Percentiles rank a stretch among this genome's conserved stretches.
phyloP scores from a whole-genome alignment of 2,329 filamentous ascomycete genomes.

The Alternaria atra region DNA sequence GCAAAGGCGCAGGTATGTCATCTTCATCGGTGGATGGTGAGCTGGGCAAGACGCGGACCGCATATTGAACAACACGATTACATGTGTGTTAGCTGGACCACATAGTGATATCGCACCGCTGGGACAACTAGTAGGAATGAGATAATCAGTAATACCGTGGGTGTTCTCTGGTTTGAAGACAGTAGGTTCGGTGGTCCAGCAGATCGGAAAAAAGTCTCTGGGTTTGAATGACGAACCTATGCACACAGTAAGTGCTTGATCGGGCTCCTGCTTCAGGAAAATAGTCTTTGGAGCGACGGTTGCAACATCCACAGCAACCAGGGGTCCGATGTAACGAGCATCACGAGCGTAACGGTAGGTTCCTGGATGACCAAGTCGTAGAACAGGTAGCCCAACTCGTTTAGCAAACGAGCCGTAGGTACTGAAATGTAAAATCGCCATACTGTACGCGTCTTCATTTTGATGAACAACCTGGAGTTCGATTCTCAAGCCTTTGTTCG shows the following conservation, averaged over 20 bases:
- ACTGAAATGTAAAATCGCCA: neutral
- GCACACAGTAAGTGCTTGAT: no score
- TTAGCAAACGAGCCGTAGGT: neutral
- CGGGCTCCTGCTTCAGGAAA: neutral
- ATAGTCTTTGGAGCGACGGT: neutral
- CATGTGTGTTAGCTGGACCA: neutral
- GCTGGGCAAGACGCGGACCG: neutral
- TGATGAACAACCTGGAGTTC: neutral
- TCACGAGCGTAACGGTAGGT: neutral
- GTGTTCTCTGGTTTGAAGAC: no score
- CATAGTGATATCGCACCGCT: neutral
- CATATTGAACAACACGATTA: neutral
- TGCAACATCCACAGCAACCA: accelerated
- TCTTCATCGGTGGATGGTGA: no score
- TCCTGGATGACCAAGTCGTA: neutral
- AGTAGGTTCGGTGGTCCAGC: no score
- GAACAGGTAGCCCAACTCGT: neutral
- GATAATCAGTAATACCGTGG: no score
- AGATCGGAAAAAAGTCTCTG: no score
- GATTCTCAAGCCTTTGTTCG: neutral
- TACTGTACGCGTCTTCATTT: no score
- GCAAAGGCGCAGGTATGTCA: no score
- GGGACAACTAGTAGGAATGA: neutral
- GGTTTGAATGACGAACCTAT: neutral
- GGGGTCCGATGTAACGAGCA: neutral